Evolutionary conservation across 2,329 filamentous ascomycete species (phyloP).

Genomic region (Fusarium nelsonii): DNA sequence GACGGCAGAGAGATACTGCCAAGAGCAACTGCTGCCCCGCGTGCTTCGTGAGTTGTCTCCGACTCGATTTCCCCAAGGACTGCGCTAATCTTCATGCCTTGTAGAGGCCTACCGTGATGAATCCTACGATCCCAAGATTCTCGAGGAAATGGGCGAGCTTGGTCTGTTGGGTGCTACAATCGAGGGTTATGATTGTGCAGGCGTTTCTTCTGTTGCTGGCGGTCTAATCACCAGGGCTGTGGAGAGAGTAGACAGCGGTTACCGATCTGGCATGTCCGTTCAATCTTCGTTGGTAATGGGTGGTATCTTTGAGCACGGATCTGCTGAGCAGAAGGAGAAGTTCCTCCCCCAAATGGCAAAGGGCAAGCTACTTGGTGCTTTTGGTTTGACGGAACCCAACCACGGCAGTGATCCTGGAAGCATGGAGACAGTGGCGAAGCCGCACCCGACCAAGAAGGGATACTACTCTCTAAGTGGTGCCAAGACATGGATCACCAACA

Average conservation of each 20-base stretch:
- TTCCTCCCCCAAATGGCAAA: slow-evolving; percentile 85
- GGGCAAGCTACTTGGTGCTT: slow-evolving; percentile 85
- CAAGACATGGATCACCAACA: slow-evolving; percentile 98
- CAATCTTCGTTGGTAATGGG: slow-evolving; percentile 96
- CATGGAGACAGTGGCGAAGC: slow-evolving; percentile 89
- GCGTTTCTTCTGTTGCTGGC: slow-evolving; percentile 87
- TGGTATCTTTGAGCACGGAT: slow-evolving; percentile 87
- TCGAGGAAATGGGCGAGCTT: slow-evolving; percentile 92
- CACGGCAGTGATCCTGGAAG: slow-evolving; percentile 92
- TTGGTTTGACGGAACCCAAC: slow-evolving; percentile 92
- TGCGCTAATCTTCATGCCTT: slow-evolving; percentile 17
- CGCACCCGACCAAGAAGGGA: slow-evolving; percentile 85
- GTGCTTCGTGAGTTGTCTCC: slow-evolving; percentile 75
- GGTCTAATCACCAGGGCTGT: slow-evolving; percentile 91
- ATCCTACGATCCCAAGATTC: slow-evolving; percentile 85
- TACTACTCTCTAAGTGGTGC: slow-evolving; percentile 82
- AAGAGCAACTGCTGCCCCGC: slow-evolving; percentile 86
- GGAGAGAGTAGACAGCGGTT: slow-evolving; percentile 90
- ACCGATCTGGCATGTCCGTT: slow-evolving; percentile 92
- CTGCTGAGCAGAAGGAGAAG: slow-evolving; percentile 87
- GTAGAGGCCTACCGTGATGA: slow-evolving; percentile 87
- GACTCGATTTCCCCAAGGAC: background rate
- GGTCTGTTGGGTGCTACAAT: slow-evolving; percentile 90
- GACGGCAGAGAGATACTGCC: slow-evolving; percentile 93
- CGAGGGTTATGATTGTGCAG: slow-evolving; percentile 88